Conservation (phyloP, 2,329 filamentous ascomycete genomes). For the Pestalotiopsis sp. region DNA sequence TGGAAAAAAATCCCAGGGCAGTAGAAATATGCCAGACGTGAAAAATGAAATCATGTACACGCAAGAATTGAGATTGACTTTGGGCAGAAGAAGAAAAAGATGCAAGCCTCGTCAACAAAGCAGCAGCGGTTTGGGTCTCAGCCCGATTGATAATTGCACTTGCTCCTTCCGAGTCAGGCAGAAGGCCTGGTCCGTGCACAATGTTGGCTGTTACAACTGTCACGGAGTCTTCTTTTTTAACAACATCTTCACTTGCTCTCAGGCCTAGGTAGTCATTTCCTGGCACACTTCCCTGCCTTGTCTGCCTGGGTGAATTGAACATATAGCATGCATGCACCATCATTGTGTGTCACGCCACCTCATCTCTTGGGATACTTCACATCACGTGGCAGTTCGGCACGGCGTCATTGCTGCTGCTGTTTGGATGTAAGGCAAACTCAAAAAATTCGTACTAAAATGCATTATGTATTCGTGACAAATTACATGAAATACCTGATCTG, state of each 20-base stretch:
- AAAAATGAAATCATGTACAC: too few relatives aligned
- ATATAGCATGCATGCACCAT: too few relatives aligned
- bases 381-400: too few relatives aligned
- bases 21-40: neutral
- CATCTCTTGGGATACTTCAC: too few relatives aligned
- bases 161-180: neutral
- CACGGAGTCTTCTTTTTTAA: too few relatives aligned
- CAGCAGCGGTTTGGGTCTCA: neutral
- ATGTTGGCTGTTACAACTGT: neutral
- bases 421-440: neutral
- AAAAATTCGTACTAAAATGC: constrained; percentile 2
- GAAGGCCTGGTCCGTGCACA: neutral
- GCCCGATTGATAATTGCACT: neutral
- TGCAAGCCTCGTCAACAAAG: neutral
- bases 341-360: too few relatives aligned
- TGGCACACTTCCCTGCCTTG: too few relatives aligned
- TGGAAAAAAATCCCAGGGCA: neutral
- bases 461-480: constrained; percentile 14
- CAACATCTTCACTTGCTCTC: too few relatives aligned
- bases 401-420: too few relatives aligned
- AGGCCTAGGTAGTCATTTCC: too few relatives aligned
- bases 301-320: too few relatives aligned
- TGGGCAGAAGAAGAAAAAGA: neutral
- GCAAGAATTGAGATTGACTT: too few relatives aligned
- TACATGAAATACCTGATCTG: constrained; percentile 7